Evolutionary conservation across 2,329 filamentous ascomycete species (phyloP).

Genomic region (Aureobasidium sp.): DNA sequence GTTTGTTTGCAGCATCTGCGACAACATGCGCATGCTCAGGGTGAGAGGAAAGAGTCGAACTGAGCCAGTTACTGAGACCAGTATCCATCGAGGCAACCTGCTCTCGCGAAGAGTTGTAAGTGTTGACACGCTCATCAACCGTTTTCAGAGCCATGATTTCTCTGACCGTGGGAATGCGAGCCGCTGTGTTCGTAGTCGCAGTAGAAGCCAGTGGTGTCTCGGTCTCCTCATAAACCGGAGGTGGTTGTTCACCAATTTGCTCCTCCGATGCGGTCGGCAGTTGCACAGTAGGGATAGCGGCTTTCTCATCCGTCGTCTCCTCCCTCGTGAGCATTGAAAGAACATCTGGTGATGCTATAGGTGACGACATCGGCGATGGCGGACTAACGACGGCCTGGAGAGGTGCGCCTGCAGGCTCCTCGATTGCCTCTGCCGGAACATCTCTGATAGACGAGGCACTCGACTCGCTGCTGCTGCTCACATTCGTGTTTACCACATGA

Average conservation of each 20-base stretch:
- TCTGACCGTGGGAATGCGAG: constrained; percentile 53
- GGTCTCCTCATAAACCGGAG: neutral
- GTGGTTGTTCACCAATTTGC: neutral
- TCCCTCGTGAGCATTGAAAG: neutral
- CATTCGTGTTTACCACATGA: constrained; percentile 36
- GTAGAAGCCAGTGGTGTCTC: neutral
- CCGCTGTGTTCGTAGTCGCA: neutral
- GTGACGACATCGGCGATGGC: too few species aligned
- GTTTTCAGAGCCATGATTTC: constrained; percentile 67
- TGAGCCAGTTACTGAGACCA: constrained; percentile 57
- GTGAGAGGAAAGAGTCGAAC: constrained; percentile 38
- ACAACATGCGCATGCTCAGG: constrained; percentile 42
- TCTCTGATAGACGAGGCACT: neutral
- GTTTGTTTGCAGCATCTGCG: constrained; percentile 12
- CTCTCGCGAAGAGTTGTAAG: constrained; percentile 62
- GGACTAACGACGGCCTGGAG: neutral
- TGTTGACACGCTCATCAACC: constrained; percentile 58
- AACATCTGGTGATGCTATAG: neutral
- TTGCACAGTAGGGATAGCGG: neutral
- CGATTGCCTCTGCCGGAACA: neutral
- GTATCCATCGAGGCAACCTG: constrained; percentile 65
- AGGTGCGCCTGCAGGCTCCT: neutral
- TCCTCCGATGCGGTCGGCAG: neutral
- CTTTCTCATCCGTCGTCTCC: neutral
- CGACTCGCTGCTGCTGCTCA: constrained; percentile 21